phyloP scores from a whole-genome alignment of 1,284 basidiomycete genomes.

The Wallemia mellicola region DNA sequence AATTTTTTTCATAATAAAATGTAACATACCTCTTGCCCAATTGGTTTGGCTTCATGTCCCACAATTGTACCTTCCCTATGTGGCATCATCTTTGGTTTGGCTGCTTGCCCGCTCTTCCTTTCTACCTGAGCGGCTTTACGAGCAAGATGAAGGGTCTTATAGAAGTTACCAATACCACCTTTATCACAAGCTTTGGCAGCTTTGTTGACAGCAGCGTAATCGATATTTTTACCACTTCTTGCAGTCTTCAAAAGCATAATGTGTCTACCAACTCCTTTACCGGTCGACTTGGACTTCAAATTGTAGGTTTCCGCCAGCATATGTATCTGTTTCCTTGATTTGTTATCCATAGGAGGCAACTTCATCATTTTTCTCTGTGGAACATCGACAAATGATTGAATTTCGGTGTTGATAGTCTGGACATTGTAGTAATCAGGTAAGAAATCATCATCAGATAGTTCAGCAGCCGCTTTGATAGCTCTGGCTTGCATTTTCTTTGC shows the following conservation, averaged over 20 bases:
- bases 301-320: constrained; percentile 42
- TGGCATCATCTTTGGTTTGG: constrained; percentile 13
- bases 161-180: constrained; percentile 12
- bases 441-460: background rate
- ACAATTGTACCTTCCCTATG: constrained; percentile 43
- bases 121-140: constrained; percentile 13
- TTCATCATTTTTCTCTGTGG: constrained; percentile 25
- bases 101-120: constrained; percentile 11
- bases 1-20: background rate
- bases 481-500: background rate
- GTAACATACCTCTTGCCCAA: constrained; percentile 26
- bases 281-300: constrained; percentile 43
- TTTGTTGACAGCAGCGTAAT: constrained; percentile 27
- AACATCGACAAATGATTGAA: constrained; percentile 36
- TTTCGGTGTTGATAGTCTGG: constrained; percentile 25
- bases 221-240: constrained; percentile 25
- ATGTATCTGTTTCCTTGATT: constrained; percentile 37
- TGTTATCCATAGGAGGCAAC: constrained; percentile 45
- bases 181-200: constrained; percentile 11
- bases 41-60: constrained; percentile 40
- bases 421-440: background rate
- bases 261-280: constrained; percentile 29
- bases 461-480: background rate
- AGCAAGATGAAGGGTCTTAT: constrained; percentile 11
- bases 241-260: constrained; percentile 39